Percentiles rank a stretch among this genome's conserved stretches.
phyloP scores from a whole-genome alignment of 2,329 filamentous ascomycete genomes.

The Colletotrichum godetiae region DNA sequence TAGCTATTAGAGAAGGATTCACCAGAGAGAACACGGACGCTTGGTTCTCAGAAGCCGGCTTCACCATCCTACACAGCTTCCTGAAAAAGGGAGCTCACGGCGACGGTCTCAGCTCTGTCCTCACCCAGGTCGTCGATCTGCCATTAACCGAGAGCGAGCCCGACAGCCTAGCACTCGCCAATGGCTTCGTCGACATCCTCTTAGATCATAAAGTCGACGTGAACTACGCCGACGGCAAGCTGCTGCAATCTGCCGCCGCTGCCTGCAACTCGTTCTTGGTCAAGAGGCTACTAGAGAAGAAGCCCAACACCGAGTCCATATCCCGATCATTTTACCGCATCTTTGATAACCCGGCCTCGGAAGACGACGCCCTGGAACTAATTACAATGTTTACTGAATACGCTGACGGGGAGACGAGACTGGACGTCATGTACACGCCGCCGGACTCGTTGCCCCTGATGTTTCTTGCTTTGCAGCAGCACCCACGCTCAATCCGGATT shows the following conservation, averaged over 20 bases:
- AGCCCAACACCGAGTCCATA: constrained; percentile 61
- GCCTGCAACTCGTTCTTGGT: constrained; percentile 63
- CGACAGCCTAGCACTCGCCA: constrained; percentile 52
- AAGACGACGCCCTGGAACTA: constrained; percentile 62
- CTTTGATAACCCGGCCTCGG: constrained; percentile 61
- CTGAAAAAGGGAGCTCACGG: constrained; percentile 61
- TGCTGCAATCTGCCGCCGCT: constrained; percentile 64
- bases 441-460: constrained; percentile 59
- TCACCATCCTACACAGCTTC: constrained; percentile 59
- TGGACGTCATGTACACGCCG: constrained; percentile 62
- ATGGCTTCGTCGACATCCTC: constrained; percentile 58
- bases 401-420: constrained; percentile 55
- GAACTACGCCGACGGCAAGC: constrained; percentile 60
- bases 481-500: constrained; percentile 65
- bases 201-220: constrained; percentile 56
- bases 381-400: constrained; percentile 64
- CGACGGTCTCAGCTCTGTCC: constrained; percentile 55
- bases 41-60: constrained; percentile 61
- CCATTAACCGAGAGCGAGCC: constrained; percentile 42
- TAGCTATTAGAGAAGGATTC: constrained; percentile 59
- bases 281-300: constrained; percentile 59
- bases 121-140: constrained; percentile 58
- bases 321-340: constrained; percentile 66
- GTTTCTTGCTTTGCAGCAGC: constrained; percentile 63
- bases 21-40: constrained; percentile 49